Conservation (phyloP, 1,139 yeast genomes). For the Petasospora rhodanensis region DNA sequence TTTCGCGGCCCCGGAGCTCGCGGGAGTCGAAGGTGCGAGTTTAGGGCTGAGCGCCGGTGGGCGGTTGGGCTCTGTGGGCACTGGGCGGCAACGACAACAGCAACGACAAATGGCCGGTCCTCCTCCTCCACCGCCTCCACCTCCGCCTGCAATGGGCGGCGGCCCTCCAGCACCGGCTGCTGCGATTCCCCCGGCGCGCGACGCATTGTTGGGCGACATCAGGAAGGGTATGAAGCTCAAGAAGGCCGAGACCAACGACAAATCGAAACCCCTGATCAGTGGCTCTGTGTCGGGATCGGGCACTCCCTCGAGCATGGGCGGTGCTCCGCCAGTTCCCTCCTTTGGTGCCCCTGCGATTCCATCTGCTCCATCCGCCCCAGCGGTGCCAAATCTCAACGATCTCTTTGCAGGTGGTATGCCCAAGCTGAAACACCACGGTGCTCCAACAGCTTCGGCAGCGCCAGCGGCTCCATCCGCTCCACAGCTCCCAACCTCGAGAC, state of each 20-base stretch:
- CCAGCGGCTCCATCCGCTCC: constrained; percentile 14
- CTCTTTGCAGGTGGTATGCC: constrained; percentile 87
- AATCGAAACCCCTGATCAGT: constrained; percentile 51
- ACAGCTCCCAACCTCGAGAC: constrained; percentile 12
- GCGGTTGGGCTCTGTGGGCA: too few species aligned
- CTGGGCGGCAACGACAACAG: too few species aligned
- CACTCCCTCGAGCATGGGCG: constrained; percentile 17
- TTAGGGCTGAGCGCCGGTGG: too few species aligned
- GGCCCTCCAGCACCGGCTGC: constrained; percentile 24
- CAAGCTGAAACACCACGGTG: constrained; percentile 56
- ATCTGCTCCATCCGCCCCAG: constrained; percentile 27
- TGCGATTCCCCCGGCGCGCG: constrained; percentile 41
- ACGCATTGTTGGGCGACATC: constrained; percentile 83
- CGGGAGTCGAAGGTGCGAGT: too few species aligned
- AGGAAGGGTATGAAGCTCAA: constrained; percentile 72
- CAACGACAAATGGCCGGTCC: too few species aligned
- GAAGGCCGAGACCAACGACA: constrained; percentile 71
- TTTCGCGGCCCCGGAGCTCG: too few species aligned
- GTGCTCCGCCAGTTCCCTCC: constrained; percentile 22
- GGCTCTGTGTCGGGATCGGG: too few species aligned
- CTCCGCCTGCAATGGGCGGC: constrained; percentile 35
- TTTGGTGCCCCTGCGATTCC: constrained; percentile 8
- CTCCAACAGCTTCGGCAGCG: constrained; percentile 30
- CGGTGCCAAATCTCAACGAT: constrained; percentile 57
- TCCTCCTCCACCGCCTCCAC: constrained; percentile 35